Evolutionary conservation across 495 filamentous ascomycete genomes (phyloP).

Genomic region (Echria macrotheca): DNA sequence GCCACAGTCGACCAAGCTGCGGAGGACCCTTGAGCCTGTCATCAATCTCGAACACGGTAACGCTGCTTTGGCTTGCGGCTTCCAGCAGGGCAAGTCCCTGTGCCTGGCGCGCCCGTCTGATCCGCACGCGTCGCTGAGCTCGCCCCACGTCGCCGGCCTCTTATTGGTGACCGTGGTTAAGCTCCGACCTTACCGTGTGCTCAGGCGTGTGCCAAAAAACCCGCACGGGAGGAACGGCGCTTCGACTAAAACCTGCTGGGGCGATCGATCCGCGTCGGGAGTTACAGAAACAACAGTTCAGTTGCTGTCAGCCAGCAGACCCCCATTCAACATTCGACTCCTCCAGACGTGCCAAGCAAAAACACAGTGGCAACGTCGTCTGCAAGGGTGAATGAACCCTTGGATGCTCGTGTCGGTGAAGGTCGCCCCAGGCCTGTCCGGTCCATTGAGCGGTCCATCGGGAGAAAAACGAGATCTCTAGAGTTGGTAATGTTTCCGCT

Average conservation of each 20-base stretch:
- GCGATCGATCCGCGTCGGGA: no score
- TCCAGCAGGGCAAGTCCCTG: background rate
- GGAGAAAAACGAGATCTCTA: no score
- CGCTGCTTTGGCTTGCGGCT: constrained; percentile 1
- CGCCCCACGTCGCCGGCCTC: background rate
- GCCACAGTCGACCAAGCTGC: no score
- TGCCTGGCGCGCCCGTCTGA: background rate
- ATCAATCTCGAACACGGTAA: constrained; percentile 8
- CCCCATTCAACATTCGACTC: no score
- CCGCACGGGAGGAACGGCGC: background rate
- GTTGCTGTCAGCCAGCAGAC: no score
- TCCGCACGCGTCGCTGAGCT: background rate
- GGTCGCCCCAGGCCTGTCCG: no score
- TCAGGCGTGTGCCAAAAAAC: background rate
- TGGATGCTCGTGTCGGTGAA: background rate
- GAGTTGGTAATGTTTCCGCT: no score
- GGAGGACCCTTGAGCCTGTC: constrained; percentile 2
- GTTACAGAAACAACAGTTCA: no score
- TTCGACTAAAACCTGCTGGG: background rate
- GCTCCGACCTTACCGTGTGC: background rate
- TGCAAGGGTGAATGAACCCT: background rate
- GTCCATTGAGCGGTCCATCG: no score
- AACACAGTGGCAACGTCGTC: no score
- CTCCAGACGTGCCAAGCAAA: no score
- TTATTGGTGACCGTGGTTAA: background rate